A percentile compares a stretch with the other conserved stretches of the same genome.
These are phyloP conservation scores for Plectosphaerella plurivora DNA, from an alignment of 2,329 filamentous ascomycete species.

Conservation along the genomic window DNA sequence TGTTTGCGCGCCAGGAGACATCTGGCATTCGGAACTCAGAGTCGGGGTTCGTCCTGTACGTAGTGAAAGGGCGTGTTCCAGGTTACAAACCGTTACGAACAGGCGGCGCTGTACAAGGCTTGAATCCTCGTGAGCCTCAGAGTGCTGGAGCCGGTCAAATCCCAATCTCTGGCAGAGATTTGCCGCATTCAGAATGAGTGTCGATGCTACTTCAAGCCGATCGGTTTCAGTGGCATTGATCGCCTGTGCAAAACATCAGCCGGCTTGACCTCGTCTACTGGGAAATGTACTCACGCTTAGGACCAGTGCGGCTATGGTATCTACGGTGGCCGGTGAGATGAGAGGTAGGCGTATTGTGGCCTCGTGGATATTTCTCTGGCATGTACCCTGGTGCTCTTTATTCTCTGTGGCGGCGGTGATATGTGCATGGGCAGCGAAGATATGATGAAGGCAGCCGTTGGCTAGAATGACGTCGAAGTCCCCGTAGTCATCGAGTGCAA, in stretches of 20 bases:
- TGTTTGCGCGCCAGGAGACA: constrained; percentile 11
- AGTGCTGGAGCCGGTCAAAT: constrained; percentile 18
- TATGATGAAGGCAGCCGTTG: constrained; percentile 27
- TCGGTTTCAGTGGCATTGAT: constrained; percentile 26
- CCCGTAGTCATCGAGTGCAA: constrained; percentile 24
- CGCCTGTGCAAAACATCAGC: constrained; percentile 15
- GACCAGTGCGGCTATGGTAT: constrained; percentile 26
- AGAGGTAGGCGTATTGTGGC: constrained; percentile 22
- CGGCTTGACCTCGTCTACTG: too few relatives aligned
- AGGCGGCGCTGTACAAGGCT: constrained; percentile 14
- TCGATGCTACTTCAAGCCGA: constrained; percentile 25
- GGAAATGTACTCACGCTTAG: constrained; percentile 21
- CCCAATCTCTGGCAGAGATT: constrained; percentile 26
- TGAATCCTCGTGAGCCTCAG: constrained; percentile 1
- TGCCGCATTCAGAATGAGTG: constrained; percentile 28
- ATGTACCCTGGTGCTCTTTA: constrained; percentile 17
- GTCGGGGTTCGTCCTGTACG: constrained; percentile 26
- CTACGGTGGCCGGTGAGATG: constrained; percentile 23
- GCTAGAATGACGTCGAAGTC: constrained; percentile 27
- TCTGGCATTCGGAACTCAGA: constrained; percentile 26
- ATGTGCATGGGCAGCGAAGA: constrained; percentile 26
- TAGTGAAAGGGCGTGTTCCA: constrained; percentile 30
- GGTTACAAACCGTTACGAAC: constrained; percentile 29
- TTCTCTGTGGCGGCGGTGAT: constrained; percentile 16
- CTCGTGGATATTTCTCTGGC: constrained; percentile 19